Conservation (phyloP, 192 early-diverging fungal species). For the Coemansia sp. region DNA sequence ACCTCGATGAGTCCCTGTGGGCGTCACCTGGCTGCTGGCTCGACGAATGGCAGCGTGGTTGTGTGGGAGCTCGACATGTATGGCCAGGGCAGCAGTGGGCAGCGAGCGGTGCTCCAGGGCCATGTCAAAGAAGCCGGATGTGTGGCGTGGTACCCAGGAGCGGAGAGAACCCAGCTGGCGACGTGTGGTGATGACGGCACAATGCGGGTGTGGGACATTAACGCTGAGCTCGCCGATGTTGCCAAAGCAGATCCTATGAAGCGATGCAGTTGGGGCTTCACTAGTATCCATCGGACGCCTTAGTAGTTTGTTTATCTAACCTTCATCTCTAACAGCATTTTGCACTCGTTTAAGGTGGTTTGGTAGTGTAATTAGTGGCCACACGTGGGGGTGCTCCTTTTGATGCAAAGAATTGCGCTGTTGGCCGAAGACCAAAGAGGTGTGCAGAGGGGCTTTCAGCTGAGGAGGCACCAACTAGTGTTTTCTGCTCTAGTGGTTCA, state of each 20-base stretch:
- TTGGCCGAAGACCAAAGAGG: too few species aligned
- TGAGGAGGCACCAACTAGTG: too few species aligned
- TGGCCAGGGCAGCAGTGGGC: conserved; percentile 15
- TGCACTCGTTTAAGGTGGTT: not conserved
- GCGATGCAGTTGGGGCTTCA: conserved; percentile 39
- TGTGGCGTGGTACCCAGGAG: conserved; percentile 69
- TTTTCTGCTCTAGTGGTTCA: too few species aligned
- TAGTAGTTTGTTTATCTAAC: not conserved
- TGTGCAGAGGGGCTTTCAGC: too few species aligned
- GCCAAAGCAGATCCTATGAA: conserved; percentile 20
- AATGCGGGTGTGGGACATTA: conserved; percentile 68
- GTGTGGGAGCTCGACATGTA: conserved; percentile 68
- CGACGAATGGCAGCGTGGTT: conserved; percentile 60
- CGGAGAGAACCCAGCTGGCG: conserved; percentile 58
- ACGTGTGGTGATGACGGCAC: conserved; percentile 75
- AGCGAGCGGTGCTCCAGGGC: conserved; percentile 57
- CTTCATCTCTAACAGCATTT: not conserved
- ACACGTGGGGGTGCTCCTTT: too few species aligned
- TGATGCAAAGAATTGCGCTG: too few species aligned
- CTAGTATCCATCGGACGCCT: not conserved
- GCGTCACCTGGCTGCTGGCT: conserved; percentile 68
- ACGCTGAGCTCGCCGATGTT: conserved; percentile 21
- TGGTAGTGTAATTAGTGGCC: too few species aligned
- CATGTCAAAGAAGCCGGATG: conserved; percentile 68
- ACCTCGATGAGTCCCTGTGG: conserved; percentile 72